Evolutionary conservation across 1,284 basidiomycete genomes (phyloP).

Genomic region (Sporisorium exsertum): DNA sequence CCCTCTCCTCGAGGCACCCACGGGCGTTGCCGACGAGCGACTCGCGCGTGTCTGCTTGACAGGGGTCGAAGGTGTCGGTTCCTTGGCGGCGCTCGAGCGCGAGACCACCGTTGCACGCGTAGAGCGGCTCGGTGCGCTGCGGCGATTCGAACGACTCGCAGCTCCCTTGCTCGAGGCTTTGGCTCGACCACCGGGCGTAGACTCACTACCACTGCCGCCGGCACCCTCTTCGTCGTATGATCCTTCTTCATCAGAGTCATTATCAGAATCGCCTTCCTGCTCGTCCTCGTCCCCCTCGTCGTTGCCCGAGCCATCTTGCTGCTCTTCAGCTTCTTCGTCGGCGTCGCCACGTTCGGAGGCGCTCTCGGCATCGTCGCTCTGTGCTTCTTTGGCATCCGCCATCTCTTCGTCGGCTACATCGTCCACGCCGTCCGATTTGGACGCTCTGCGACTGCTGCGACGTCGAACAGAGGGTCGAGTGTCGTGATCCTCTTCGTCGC

Average conservation of each 20-base stretch:
- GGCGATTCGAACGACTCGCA: slow-evolving; percentile 6
- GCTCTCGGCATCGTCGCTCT: slow-evolving; percentile 37
- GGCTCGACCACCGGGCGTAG: slow-evolving; percentile 8
- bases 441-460: slow-evolving; percentile 40
- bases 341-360: slow-evolving; percentile 16
- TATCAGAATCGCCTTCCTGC: slow-evolving; percentile 29
- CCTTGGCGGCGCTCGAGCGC: slow-evolving; percentile 38
- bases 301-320: slow-evolving; percentile 14
- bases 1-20: slow-evolving; percentile 21
- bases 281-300: slow-evolving; percentile 20
- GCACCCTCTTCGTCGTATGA: slow-evolving; percentile 27
- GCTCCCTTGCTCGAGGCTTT: slow-evolving; percentile 21
- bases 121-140: slow-evolving; percentile 21
- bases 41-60: slow-evolving; percentile 41
- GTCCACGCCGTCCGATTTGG: slow-evolving; percentile 33
- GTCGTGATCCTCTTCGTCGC: slow-evolving; percentile 42
- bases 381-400: slow-evolving; percentile 42
- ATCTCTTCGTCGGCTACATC: slow-evolving; percentile 42
- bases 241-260: slow-evolving; percentile 29
- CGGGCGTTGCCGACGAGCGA: slow-evolving; percentile 24
- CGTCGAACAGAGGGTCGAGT: slow-evolving; percentile 39
- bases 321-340: slow-evolving; percentile 34
- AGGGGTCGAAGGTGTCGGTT: slow-evolving; percentile 28
- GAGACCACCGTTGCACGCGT: slow-evolving; percentile 41
- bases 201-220: slow-evolving; percentile 22